Evolutionary conservation across 2,329 filamentous ascomycete species (phyloP).

Genomic region (Fusarium sp.): DNA sequence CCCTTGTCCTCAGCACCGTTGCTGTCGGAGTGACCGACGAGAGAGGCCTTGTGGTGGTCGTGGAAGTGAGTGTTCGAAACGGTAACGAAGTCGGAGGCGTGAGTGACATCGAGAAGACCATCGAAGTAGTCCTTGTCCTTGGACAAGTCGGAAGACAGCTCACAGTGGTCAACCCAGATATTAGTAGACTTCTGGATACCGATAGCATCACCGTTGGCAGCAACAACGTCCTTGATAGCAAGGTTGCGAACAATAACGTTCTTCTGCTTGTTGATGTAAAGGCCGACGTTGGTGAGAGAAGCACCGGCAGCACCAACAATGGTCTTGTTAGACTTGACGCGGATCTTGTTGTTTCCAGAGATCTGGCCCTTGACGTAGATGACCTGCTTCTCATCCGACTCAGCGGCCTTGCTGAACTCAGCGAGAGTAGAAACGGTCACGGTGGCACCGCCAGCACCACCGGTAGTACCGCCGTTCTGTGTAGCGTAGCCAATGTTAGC

Average conservation of each 20-base stretch:
- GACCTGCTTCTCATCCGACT: conserved; percentile 57
- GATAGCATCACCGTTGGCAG: conserved; percentile 69
- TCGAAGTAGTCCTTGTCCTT: conserved; percentile 79
- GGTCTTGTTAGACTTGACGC: conserved; percentile 60
- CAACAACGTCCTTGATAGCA: conserved; percentile 66
- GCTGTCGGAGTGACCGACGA: conserved; percentile 70
- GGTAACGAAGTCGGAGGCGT: conserved; percentile 72
- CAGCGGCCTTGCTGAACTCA: conserved; percentile 60
- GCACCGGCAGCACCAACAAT: conserved; percentile 57
- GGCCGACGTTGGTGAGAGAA: conserved; percentile 60
- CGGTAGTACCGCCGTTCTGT: conserved; percentile 59
- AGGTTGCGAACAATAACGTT: conserved; percentile 75
- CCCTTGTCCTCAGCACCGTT: conserved; percentile 70
- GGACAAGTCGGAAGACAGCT: conserved; percentile 69
- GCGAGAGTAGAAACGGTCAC: conserved; percentile 59
- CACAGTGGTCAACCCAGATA: conserved; percentile 76
- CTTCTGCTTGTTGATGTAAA: conserved; percentile 63
- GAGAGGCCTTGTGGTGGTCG: conserved; percentile 67
- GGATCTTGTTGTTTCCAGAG: conserved; percentile 54
- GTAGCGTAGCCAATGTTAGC: conserved; percentile 53
- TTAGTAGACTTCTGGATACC: conserved; percentile 68
- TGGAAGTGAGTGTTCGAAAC: conserved; percentile 52
- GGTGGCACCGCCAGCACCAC: conserved; percentile 62
- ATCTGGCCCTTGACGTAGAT: conserved; percentile 58
- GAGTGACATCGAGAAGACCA: conserved; percentile 73